Base-by-base conservation (phyloP, 2,329 filamentous ascomycete genomes). In the Magnaporthiopsis rhizophila region DNA sequence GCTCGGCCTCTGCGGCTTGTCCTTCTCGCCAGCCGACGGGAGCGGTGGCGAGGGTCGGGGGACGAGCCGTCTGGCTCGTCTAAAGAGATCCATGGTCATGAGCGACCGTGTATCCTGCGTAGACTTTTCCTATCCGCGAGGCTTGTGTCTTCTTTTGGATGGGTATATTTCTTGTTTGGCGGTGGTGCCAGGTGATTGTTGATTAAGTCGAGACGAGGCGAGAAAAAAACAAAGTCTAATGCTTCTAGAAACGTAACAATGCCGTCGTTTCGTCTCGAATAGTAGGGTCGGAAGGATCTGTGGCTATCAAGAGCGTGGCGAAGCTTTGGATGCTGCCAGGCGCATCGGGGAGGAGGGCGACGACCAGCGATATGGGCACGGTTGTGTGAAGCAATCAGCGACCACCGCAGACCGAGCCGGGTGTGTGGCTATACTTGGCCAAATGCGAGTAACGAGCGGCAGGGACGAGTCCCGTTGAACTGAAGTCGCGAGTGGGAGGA, bases 21-120 rank as follows among this genome's bases (percentile, higher is more conserved):
- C 75, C 73, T 84, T 85, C 70, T 84, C 81, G 68, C 84, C 81
- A 61, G 76, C 69, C 28, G 81, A 79, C 32, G 83, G 83, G 21
- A 84, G 77, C 66, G 78, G 76, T 34, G 76, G 71, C 61, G 75
- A 72, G 63, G 74, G 71, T 64, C 75, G 74, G 56, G 82, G 80
- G 65, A 79, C 77, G 74, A 80, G 79, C 74, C 78, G 80, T 67
- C 79, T 79, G 68, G 82, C 81, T 72, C 83, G 81, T 71, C 82
- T 78, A 71, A 86, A 78, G 72, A 86, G 74, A 80, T 86, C 84
- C 84, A 86, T 86, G 74, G 69, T 68, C 69, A 64, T 67, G 56
- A 59, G 36, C 13, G 28, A 59, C 34, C 24, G 32, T 15, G 5
- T 59, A 32, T 53, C 21, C 18, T 13, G 18, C n/a, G 21, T n/a